These are phyloP conservation scores for Helenozyma baotianmanensis DNA, from an alignment of 805 yeast species.

Conservation along the genomic window DNA sequence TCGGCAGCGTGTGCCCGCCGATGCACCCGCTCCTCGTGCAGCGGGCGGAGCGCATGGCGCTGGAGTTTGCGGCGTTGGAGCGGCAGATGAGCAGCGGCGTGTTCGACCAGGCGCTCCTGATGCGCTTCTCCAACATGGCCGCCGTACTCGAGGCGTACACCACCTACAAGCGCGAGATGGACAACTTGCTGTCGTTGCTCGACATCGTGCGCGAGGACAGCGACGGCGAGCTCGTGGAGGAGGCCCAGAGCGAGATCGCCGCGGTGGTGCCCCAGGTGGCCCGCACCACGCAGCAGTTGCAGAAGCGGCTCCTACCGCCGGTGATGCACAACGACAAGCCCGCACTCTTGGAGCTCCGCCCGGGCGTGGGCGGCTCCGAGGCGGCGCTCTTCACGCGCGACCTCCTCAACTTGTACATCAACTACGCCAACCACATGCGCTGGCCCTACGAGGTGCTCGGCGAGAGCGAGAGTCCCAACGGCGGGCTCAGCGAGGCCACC, in stretches of 20 bases:
- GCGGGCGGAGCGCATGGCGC: slow-evolving; percentile 30
- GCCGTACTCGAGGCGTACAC: slow-evolving; percentile 29
- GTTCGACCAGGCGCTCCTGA: slow-evolving; percentile 31
- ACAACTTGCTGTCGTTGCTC: slow-evolving; percentile 20
- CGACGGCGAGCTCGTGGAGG: slow-evolving; percentile 36
- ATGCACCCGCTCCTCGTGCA: slow-evolving; percentile 38
- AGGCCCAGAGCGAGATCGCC: slow-evolving; percentile 60
- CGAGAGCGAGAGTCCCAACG: slow-evolving; percentile 51
- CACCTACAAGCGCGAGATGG: slow-evolving; percentile 23
- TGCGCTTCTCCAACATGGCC: slow-evolving; percentile 29
- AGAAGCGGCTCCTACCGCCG: slow-evolving; percentile 64
- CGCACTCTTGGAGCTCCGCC: slow-evolving; percentile 79
- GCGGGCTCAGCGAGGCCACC: slow-evolving; percentile 73
- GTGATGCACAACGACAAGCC: slow-evolving; percentile 72
- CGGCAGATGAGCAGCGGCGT: slow-evolving; percentile 22
- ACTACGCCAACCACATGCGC: slow-evolving; percentile 55
- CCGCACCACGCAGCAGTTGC: slow-evolving; percentile 41
- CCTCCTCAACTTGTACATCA: slow-evolving; percentile 73
- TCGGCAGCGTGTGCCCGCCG: slow-evolving; percentile 8
- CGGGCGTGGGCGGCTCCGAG: slow-evolving; percentile 96
- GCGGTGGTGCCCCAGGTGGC: slow-evolving; percentile 42
- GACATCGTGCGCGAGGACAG: slow-evolving; percentile 22
- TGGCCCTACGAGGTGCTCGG: slow-evolving; percentile 70
- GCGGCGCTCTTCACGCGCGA: slow-evolving; percentile 85
- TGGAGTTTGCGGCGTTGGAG: slow-evolving; percentile 27